phyloP scores from a whole-genome alignment of 306 rosid species.

The Quercus engelmannii region DNA sequence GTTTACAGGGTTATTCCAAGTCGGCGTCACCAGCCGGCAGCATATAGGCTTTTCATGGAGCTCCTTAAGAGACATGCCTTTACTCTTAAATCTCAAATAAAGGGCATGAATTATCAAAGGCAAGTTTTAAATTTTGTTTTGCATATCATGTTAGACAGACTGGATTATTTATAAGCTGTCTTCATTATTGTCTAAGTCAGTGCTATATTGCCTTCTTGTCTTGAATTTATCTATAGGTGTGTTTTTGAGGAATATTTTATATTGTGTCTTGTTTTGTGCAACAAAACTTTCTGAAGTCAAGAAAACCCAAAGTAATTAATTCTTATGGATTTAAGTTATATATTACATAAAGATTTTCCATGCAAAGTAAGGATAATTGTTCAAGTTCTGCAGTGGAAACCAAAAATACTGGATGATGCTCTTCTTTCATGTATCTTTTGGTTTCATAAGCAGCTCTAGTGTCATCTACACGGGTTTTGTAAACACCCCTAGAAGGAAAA shows the following conservation, averaged over 20 bases:
- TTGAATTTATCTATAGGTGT: too few species aligned
- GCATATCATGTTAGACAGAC: not conserved
- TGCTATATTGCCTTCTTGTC: not conserved
- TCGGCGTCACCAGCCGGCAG: conserved; percentile 73
- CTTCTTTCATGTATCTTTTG: not conserved
- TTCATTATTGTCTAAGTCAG: not conserved
- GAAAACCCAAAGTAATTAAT: not conserved
- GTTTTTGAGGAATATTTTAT: too few species aligned
- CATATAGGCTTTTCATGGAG: conserved; percentile 85
- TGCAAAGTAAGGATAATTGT: not conserved
- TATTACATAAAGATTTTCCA: not conserved
- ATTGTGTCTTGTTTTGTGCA: not conserved
- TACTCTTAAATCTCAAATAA: conserved; percentile 63
- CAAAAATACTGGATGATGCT: not conserved
- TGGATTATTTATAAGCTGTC: not conserved
- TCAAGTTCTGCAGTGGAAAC: not conserved
- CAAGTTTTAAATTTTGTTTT: conserved; percentile 23
- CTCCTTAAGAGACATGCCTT: conserved; percentile 73
- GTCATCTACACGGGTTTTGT: not conserved
- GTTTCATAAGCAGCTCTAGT: not conserved
- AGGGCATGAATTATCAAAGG: conserved; percentile 57
- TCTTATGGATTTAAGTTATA: not conserved
- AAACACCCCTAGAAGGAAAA: not conserved
- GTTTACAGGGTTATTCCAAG: conserved; percentile 78
- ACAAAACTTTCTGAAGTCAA: not conserved